Evolutionary conservation across 2,329 filamentous ascomycete species (phyloP).

Genomic region (Alternaria gansuensis): DNA sequence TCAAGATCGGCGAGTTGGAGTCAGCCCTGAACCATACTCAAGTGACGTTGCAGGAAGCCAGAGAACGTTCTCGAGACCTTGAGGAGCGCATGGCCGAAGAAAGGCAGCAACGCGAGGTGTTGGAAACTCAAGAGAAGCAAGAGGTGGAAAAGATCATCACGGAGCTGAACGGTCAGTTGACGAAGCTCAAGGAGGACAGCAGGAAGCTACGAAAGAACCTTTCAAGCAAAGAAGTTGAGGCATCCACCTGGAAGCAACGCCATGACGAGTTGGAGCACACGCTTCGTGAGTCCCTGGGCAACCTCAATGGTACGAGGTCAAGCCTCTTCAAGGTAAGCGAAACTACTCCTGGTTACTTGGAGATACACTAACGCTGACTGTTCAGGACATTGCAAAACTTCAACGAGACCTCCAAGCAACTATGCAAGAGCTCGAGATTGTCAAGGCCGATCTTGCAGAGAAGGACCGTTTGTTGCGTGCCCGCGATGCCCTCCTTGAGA

Average conservation of each 20-base stretch:
- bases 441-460: slow-evolving; percentile 80
- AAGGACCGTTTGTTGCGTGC: slow-evolving; percentile 91
- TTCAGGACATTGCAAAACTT: slow-evolving; percentile 80
- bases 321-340: slow-evolving; percentile 76
- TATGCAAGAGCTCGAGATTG: slow-evolving; percentile 79
- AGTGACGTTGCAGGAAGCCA: slow-evolving; percentile 81
- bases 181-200: slow-evolving; percentile 83
- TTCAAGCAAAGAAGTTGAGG: slow-evolving; percentile 85
- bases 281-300: slow-evolving; percentile 84
- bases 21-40: slow-evolving; percentile 81
- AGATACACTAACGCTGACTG: slow-evolving; percentile 27
- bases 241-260: slow-evolving; percentile 88
- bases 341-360: slow-evolving; percentile 8
- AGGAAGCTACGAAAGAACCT: slow-evolving; percentile 83
- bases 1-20: slow-evolving; percentile 94
- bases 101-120: slow-evolving; percentile 83
- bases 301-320: slow-evolving; percentile 84
- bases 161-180: slow-evolving; percentile 86
- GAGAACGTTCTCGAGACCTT: slow-evolving; percentile 67
- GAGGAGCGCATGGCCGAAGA: slow-evolving; percentile 78
- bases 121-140: slow-evolving; percentile 89
- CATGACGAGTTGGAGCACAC: slow-evolving; percentile 90
- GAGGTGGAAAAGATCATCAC: slow-evolving; percentile 94
- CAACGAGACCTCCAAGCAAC: slow-evolving; percentile 88
- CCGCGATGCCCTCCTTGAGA: slow-evolving; percentile 87